These are phyloP conservation scores for Yamagishiella unicocca DNA, from an alignment of 139 green algal genomes.

Conservation along the genomic window DNA sequence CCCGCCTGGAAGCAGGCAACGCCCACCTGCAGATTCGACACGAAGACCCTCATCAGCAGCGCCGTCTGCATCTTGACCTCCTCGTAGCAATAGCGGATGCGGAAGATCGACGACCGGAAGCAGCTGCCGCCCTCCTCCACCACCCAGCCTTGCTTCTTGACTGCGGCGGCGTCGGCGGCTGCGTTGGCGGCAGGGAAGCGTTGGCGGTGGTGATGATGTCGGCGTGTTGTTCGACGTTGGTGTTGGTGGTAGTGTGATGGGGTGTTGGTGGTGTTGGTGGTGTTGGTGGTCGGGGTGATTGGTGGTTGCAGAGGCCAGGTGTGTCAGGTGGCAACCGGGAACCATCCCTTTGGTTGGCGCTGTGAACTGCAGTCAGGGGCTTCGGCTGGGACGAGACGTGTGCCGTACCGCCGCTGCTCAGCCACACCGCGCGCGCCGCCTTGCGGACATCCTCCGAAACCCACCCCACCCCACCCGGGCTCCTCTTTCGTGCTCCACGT, in stretches of 20 bases:
- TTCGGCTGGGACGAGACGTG: too few relatives aligned
- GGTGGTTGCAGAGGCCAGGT: not conserved
- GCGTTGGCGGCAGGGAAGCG: not conserved
- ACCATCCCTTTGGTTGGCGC: too few relatives aligned
- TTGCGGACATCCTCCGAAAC: too few relatives aligned
- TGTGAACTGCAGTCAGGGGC: too few relatives aligned
- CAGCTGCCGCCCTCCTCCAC: slow-evolving; percentile 11
- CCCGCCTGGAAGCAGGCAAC: too few relatives aligned
- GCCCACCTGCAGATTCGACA: slow-evolving; percentile 16
- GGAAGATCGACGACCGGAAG: slow-evolving; percentile 21
- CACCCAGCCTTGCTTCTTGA: slow-evolving; percentile 1
- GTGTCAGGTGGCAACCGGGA: not conserved
- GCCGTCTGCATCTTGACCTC: slow-evolving; percentile 35
- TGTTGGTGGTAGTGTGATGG: too few relatives aligned
- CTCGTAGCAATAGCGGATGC: slow-evolving; percentile 48
- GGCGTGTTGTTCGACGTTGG: too few relatives aligned
- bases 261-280: not conserved
- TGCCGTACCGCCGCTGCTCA: too few relatives aligned
- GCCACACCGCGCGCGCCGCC: too few relatives aligned
- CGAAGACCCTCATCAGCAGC: not conserved
- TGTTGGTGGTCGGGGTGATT: not conserved
- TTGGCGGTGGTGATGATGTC: not conserved
- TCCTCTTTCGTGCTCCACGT: too few relatives aligned
- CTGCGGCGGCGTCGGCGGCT: not conserved
- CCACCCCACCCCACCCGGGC: too few relatives aligned